Base-by-base conservation (phyloP, 768 basidiomycete genomes). In the Termitomyces sp. region DNA sequence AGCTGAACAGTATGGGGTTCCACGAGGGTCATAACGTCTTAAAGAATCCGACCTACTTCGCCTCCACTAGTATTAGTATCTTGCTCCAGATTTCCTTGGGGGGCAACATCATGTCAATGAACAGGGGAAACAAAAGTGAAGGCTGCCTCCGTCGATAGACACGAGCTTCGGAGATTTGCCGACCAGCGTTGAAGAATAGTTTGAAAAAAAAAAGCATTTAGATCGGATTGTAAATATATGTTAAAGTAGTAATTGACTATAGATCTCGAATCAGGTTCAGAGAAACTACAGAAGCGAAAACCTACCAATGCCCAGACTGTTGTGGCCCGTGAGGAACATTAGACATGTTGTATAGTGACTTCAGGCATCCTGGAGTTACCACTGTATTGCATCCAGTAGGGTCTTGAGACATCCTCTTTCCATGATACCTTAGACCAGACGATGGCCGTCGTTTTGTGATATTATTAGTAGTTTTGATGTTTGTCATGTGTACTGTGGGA, bases 131-230 rank as follows among this genome's bases (percentile, higher is more conserved):
- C 20, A 36, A 42, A 22, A 32, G 12, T 24, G 26, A 16, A 26
- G 55, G 62, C 36, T 3, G 73, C 78, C 80, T 68, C 80, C 81
- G 39, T 80, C 78, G 33, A 81, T 80, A 20, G 74, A 74, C n/a
- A 76, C 66, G 14, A 80, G 61, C 6, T 58, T 58, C 2, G 81
- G 82, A 5, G 72, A 64, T 42, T 66, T 64, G 5, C 79, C 77
- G 1, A 80, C 71, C 22, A 78, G 72, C 12, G 62, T 58, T 0
- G 69, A 67, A 1, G 76, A 74, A 65, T 78, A 82, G 58, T 78
- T 76, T 18, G 55, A 34, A 67, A 70, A 32, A 67, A 70, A 64
- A 82, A 82, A 37, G 71, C 49, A 56, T 79, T 77, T 9, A 82
- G 67, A 62, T 82, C 80, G 5, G 67, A 67, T 13, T 71, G 68